A percentile compares a stretch with the other conserved stretches of the same genome.
These are phyloP conservation scores for Zoysia pacifica DNA, from an alignment of 176 grass and related monocot genomes.

Conservation along the genomic window DNA sequence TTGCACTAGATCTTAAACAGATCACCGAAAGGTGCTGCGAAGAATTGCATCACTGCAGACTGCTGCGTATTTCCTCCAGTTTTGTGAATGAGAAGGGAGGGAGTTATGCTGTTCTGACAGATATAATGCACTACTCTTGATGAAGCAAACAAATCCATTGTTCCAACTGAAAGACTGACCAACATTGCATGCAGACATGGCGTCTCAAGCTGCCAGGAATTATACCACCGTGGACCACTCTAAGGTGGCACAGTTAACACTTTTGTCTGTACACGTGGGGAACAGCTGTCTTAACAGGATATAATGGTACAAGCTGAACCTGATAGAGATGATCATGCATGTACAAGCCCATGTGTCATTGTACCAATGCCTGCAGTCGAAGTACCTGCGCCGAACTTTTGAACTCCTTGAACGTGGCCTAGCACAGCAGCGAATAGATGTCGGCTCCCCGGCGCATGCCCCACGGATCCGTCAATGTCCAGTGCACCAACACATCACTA, in stretches of 20 bases:
- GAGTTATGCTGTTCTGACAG: neutral
- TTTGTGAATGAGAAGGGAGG: neutral
- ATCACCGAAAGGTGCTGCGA: neutral
- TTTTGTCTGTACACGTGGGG: neutral
- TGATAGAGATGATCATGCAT: slow-evolving; percentile 3
- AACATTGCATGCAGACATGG: neutral
- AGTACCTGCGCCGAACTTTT: slow-evolving; percentile 13
- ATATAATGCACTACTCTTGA: neutral
- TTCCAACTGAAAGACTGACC: neutral
- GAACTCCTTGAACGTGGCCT: slow-evolving; percentile 1
- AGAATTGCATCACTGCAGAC: neutral
- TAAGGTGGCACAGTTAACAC: neutral
- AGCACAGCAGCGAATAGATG: neutral
- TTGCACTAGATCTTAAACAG: neutral
- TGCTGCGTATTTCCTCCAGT: neutral
- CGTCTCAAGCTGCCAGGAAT: neutral
- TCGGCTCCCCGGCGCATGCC: neutral
- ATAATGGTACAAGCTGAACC: neutral
- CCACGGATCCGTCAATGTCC: neutral
- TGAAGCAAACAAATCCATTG: neutral
- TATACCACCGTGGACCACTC: neutral
- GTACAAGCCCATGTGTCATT: slow-evolving; percentile 33
- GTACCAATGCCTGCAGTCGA: slow-evolving; percentile 19
- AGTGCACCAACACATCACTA: neutral
- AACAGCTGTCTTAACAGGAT: neutral